Conservation (phyloP, 306 rosid genomes). For the Citrullus mucosospermus region DNA sequence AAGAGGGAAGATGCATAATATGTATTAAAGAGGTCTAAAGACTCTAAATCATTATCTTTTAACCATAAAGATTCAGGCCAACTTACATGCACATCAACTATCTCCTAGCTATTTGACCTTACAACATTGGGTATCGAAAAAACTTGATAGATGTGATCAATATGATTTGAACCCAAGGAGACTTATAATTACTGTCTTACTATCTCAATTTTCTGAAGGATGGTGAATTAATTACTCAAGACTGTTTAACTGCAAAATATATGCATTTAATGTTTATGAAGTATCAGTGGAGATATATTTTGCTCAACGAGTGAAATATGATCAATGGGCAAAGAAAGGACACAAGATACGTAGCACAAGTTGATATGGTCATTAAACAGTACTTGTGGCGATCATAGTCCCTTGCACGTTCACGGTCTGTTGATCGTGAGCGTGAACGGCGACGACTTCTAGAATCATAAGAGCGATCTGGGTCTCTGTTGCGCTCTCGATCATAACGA, state of each 20-base stretch:
- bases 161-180: neutral
- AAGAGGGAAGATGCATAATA: neutral
- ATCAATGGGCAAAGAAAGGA: neutral
- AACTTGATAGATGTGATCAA: neutral
- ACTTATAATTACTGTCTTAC: neutral
- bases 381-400: slow-evolving; percentile 95
- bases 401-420: slow-evolving; percentile 66
- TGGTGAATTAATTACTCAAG: neutral
- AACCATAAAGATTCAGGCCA: neutral
- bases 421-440: slow-evolving; percentile 78
- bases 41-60: neutral
- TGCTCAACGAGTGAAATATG: neutral
- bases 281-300: neutral
- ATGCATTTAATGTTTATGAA: neutral
- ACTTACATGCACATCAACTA: neutral
- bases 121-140: neutral
- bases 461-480: slow-evolving; percentile 52
- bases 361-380: neutral
- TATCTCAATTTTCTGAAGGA: neutral
- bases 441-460: slow-evolving; percentile 68
- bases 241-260: neutral
- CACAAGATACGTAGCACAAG: neutral
- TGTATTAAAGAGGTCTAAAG: neutral
- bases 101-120: neutral
- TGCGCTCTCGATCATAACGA: slow-evolving; percentile 62